A percentile compares a stretch with the other conserved stretches of the same genome.
Evolutionary conservation across 805 yeast species (phyloP).

Genomic region (Cyberlindnera japonica): DNA sequence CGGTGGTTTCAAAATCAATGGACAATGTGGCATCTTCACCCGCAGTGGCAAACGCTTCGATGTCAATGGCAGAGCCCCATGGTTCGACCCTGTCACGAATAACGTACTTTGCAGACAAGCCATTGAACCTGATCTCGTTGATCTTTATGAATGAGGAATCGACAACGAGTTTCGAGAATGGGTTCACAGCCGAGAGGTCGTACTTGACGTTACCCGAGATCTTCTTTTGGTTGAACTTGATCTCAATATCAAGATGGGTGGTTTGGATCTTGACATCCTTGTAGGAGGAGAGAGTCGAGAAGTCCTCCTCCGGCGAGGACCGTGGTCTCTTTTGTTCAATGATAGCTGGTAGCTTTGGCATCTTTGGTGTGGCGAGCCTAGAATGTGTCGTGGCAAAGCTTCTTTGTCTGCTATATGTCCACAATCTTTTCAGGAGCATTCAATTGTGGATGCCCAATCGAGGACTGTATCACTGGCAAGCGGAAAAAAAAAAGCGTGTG

Average conservation of each 20-base stretch:
- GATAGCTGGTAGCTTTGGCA: slow-evolving; percentile 25
- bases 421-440: slow-evolving; percentile 1
- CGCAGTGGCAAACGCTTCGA: slow-evolving; percentile 14
- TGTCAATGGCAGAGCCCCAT: slow-evolving; percentile 52
- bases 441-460: not conserved
- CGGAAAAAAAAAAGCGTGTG: too few species aligned
- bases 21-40: slow-evolving; percentile 27
- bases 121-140: slow-evolving; percentile 41
- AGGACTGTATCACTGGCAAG: too few species aligned
- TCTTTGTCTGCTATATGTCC: not conserved
- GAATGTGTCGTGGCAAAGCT: slow-evolving; percentile 1
- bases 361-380: not conserved
- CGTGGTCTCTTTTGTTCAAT: slow-evolving; percentile 31
- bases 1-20: slow-evolving; percentile 66
- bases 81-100: slow-evolving; percentile 46
- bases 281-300: slow-evolving; percentile 79
- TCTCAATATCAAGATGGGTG: slow-evolving; percentile 49
- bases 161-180: slow-evolving; percentile 42
- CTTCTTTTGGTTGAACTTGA: slow-evolving; percentile 50
- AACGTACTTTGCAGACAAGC: slow-evolving; percentile 27
- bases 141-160: slow-evolving; percentile 68
- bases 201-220: slow-evolving; percentile 55
- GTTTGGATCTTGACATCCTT: slow-evolving; percentile 43
- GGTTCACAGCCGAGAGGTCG: slow-evolving; percentile 34
- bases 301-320: slow-evolving; percentile 53